Conservation (phyloP, 1,284 basidiomycete species). For the Erythrobasidium hasegawianum region DNA sequence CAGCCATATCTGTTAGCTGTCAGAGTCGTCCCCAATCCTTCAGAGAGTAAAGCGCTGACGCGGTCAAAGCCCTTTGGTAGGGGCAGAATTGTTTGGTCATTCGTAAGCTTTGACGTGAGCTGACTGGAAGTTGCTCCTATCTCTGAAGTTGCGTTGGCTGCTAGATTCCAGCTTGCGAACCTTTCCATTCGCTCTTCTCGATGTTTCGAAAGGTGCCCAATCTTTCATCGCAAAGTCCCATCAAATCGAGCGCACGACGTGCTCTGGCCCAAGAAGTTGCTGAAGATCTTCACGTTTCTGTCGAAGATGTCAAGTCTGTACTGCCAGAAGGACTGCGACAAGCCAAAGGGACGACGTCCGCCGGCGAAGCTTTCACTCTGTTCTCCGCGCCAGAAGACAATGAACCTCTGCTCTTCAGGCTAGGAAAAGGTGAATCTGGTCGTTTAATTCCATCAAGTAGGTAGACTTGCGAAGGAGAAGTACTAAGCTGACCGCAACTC, state of each 20-base stretch:
- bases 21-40: too few relatives aligned
- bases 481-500: not conserved
- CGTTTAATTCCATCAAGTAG: slow-evolving; percentile 16
- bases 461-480: slow-evolving; percentile 2
- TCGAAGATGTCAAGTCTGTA: slow-evolving; percentile 23
- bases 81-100: too few relatives aligned
- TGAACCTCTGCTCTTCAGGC: slow-evolving; percentile 19
- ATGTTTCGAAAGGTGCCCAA: slow-evolving; percentile 31
- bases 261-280: slow-evolving; percentile 14
- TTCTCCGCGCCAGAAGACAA: slow-evolving; percentile 7
- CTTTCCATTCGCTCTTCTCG: not conserved
- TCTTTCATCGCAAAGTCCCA: slow-evolving; percentile 2
- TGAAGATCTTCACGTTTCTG: not conserved
- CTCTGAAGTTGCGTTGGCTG: not conserved
- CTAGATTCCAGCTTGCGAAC: too few relatives aligned
- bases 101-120: not conserved
- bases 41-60: too few relatives aligned
- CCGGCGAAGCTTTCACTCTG: slow-evolving; percentile 18
- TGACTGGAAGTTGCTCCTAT: not conserved
- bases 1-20: too few relatives aligned
- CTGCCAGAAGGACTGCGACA: slow-evolving; percentile 23
- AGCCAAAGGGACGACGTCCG: slow-evolving; percentile 27
- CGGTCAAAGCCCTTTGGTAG: too few relatives aligned
- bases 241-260: slow-evolving; percentile 28
- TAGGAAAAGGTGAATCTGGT: slow-evolving; percentile 28